Evolutionary conservation across 768 basidiomycete genomes (phyloP).

Genomic region (Sarcomyxa edulis): DNA sequence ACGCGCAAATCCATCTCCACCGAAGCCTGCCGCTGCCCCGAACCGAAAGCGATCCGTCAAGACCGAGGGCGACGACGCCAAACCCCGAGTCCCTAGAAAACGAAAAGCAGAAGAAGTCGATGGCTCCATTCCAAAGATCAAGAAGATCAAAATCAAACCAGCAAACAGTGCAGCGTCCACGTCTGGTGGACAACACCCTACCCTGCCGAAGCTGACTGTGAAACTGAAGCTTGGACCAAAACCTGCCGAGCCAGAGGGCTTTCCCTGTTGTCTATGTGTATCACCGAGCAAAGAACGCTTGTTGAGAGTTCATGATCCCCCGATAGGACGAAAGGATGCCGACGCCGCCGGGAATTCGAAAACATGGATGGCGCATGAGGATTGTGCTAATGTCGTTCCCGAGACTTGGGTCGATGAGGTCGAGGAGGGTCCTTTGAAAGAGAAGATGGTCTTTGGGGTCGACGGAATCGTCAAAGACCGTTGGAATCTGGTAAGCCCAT

Average conservation of each 20-base stretch:
- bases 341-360: constrained; percentile 41
- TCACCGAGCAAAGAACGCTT: constrained; percentile 49
- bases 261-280: constrained; percentile 68
- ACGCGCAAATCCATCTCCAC: constrained; percentile 10
- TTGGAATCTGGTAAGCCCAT: constrained; percentile 79
- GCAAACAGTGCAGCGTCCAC: constrained; percentile 11
- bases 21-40: constrained; percentile 13
- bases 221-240: constrained; percentile 66
- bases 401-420: constrained; percentile 89
- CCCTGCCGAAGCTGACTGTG: constrained; percentile 40
- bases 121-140: constrained; percentile 30
- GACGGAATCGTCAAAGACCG: constrained; percentile 86
- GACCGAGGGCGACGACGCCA: constrained; percentile 20
- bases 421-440: constrained; percentile 31
- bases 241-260: constrained; percentile 47
- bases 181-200: too few relatives aligned
- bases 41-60: constrained; percentile 17
- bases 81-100: constrained; percentile 38
- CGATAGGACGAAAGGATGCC: constrained; percentile 47
- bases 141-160: constrained; percentile 38
- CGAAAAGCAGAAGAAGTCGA: constrained; percentile 33
- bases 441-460: constrained; percentile 72
- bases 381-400: constrained; percentile 77
- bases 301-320: constrained; percentile 65
- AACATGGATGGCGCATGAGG: constrained; percentile 73